A percentile compares a stretch with the other conserved stretches of the same genome.
Conservation (phyloP, 2,329 filamentous ascomycete species). For the Cladosporium velox region DNA sequence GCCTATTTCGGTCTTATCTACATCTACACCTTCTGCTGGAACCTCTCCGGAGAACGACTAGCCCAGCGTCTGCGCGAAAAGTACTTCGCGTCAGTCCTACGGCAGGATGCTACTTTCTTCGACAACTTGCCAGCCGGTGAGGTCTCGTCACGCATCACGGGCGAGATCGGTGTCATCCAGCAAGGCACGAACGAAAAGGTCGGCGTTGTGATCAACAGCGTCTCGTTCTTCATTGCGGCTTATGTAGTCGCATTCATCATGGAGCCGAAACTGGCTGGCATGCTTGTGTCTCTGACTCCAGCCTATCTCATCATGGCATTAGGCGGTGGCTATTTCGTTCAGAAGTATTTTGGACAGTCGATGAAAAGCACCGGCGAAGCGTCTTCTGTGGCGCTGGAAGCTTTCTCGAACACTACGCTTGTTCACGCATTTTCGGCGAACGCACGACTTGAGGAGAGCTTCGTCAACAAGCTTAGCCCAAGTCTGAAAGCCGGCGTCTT, state of each 20-base stretch:
- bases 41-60: conserved; percentile 63
- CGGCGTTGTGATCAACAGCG: conserved; percentile 36
- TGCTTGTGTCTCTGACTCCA: conserved; percentile 64
- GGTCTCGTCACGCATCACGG: conserved; percentile 64
- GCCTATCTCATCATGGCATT: conserved; percentile 63
- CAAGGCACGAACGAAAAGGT: conserved; percentile 47
- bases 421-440: conserved; percentile 51
- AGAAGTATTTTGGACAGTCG: conserved; percentile 54
- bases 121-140: conserved; percentile 66
- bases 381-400: conserved; percentile 48
- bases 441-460: conserved; percentile 45
- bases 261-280: conserved; percentile 59
- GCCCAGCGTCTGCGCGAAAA: conserved; percentile 63
- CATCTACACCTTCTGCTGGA: conserved; percentile 64
- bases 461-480: conserved; percentile 45
- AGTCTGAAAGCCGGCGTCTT: conserved; percentile 48
- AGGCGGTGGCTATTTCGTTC: conserved; percentile 56
- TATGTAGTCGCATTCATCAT: conserved; percentile 45
- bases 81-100: conserved; percentile 60
- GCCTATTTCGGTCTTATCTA: conserved; percentile 66
- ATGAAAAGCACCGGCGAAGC: conserved; percentile 54
- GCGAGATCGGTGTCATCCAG: conserved; percentile 61
- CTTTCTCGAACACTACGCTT: conserved; percentile 55
- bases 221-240: conserved; percentile 43
- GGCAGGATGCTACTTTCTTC: conserved; percentile 65